These are phyloP conservation scores for Danielia oregonensis DNA, from an alignment of 805 yeast genomes.

Conservation along the genomic window DNA sequence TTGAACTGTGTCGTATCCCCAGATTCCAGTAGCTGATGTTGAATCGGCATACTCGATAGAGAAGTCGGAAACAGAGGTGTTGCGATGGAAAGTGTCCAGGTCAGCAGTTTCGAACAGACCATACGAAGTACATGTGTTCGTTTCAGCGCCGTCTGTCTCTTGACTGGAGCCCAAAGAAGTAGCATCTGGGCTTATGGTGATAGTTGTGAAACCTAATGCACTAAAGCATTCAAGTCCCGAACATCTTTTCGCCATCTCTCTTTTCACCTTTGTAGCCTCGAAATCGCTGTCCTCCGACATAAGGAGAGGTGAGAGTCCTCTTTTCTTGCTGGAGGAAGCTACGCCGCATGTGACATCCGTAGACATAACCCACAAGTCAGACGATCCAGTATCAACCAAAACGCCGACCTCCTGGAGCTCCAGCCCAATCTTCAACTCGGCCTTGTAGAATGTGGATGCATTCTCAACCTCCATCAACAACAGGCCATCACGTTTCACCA, in stretches of 20 bases:
- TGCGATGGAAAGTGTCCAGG: conserved; percentile 38
- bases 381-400: conserved; percentile 40
- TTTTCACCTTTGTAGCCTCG: too few species aligned
- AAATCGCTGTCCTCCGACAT: too few species aligned
- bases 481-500: conserved; percentile 5
- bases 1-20: conserved; percentile 59
- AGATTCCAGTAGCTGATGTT: conserved; percentile 45
- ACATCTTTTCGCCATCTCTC: too few species aligned
- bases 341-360: neutral
- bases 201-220: too few species aligned
- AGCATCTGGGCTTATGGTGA: too few species aligned
- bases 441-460: conserved; percentile 2
- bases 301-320: too few species aligned
- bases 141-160: conserved; percentile 1
- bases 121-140: conserved; percentile 40
- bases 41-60: conserved; percentile 46
- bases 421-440: conserved; percentile 20
- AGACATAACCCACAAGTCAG: conserved; percentile 42
- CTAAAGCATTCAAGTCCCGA: too few species aligned
- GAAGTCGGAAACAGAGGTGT: conserved; percentile 39
- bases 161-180: too few species aligned
- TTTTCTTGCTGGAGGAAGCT: neutral
- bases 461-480: conserved; percentile 1
- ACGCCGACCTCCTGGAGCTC: conserved; percentile 25
- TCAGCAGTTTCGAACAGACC: conserved; percentile 46